Base-by-base conservation (phyloP, 2,329 filamentous ascomycete genomes). In the Rutstroemia sp. region DNA sequence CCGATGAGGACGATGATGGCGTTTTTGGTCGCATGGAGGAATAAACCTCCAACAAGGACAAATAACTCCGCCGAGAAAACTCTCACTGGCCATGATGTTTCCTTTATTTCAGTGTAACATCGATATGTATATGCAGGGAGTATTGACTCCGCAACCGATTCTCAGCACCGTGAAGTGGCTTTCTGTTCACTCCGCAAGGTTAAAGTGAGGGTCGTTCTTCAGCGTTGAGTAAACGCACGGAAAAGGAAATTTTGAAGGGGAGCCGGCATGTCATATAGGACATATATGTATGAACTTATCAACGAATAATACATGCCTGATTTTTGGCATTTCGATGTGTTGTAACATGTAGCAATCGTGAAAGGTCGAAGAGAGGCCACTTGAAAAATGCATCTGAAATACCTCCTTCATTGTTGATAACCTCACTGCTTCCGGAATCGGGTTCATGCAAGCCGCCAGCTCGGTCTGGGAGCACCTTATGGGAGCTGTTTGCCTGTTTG, bases 11-110 rank as follows among this genome's bases (percentile, higher is more conserved):
- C 61, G 92, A 97, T 63, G 92, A 96, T 63, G 92, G 92, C 69
- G 88, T 97, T 66, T 99, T 99, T 76, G 92, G 92, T 57, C 83
- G 84, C 64, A 97, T 97, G 92, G 94, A 99, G 74, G 90, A 95
- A 72, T 94, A 78, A 72, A 49, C 23, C 19, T 44, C 38, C 30
- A 27, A 10, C 42, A 23, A 45, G 27, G 49, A 27, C 45, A 49
- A n/a, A 39, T 52, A 41, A 25, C 37, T 18, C 53, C 9, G 37
- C 50, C 44, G 53, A 50, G 6, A 44, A 37, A 16, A 37, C 14
- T n/a, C 25, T 16, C 27, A 34, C 55, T 47, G 27, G 41, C 34
- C 46, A 54, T 53, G 49, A 55, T 45, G n/a, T 27, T 48, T 52
- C 39, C 53, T 38, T 47, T 57, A 66, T 64, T 66, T 62, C 57